Evolutionary conservation across 2,329 filamentous ascomycete genomes (phyloP).

Genomic region (Clonostachys solani): DNA sequence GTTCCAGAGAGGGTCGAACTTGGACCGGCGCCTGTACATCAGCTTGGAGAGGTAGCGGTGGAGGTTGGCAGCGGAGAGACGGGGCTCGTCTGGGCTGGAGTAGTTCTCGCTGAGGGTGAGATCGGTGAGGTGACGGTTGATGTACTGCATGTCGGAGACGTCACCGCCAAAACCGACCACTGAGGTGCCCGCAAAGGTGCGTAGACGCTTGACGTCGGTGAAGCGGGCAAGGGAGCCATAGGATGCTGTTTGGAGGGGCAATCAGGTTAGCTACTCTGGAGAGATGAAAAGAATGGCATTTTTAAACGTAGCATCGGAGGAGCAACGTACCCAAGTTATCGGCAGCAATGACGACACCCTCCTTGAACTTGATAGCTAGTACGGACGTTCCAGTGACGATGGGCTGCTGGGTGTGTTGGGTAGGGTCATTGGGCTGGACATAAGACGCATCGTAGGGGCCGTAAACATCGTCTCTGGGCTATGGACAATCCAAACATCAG

Average conservation of each 20-base stretch:
- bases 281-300: not conserved
- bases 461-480: conserved; percentile 98
- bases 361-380: conserved; percentile 90
- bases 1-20: conserved; percentile 98
- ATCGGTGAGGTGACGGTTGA: conserved; percentile 84
- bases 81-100: conserved; percentile 31
- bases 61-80: conserved; percentile 85
- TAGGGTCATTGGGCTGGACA: conserved; percentile 67
- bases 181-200: conserved; percentile 77
- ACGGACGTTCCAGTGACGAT: conserved; percentile 97
- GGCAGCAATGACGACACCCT: conserved; percentile 92
- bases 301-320: conserved; percentile 1
- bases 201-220: conserved; percentile 93
- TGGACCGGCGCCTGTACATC: conserved; percentile 88
- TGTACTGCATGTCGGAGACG: conserved; percentile 98
- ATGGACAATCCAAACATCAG: not conserved
- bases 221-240: conserved; percentile 97
- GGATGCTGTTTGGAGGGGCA: conserved; percentile 61
- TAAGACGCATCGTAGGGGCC: conserved; percentile 88
- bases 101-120: conserved; percentile 91
- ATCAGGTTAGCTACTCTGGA: not conserved
- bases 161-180: conserved; percentile 95
- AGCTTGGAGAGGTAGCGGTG: conserved; percentile 97
- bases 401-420: conserved; percentile 84
- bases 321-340: conserved; percentile 79